phyloP scores from a whole-genome alignment of 2,329 filamentous ascomycete genomes.

The Lachnellula subtilissima region DNA sequence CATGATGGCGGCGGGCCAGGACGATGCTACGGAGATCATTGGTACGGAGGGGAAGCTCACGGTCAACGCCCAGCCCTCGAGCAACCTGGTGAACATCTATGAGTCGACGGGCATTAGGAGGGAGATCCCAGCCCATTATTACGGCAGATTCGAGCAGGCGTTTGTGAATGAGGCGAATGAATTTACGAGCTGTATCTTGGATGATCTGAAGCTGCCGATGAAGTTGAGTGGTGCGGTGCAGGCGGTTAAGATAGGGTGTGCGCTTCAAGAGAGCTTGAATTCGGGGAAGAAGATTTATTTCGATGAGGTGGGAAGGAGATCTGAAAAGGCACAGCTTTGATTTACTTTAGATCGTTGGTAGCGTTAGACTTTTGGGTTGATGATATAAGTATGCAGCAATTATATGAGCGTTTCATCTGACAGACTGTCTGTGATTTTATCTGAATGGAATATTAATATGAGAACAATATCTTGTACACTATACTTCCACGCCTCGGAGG shows the following conservation, averaged over 20 bases:
- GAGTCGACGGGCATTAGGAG: constrained; percentile 48
- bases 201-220: constrained; percentile 50
- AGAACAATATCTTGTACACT: no score
- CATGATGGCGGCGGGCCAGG: constrained; percentile 65
- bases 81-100: constrained; percentile 51
- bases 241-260: constrained; percentile 56
- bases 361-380: no score
- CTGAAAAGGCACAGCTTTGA: constrained; percentile 16
- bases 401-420: no score
- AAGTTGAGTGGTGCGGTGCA: constrained; percentile 53
- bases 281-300: constrained; percentile 54
- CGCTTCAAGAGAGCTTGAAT: constrained; percentile 53
- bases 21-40: constrained; percentile 63
- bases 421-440: no score
- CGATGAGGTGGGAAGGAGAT: constrained; percentile 44
- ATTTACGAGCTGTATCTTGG: constrained; percentile 55
- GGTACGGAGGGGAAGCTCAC: constrained; percentile 60
- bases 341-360: not conserved
- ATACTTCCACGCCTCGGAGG: no score
- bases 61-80: constrained; percentile 54
- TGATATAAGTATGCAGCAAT: no score
- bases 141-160: constrained; percentile 56
- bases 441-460: no score
- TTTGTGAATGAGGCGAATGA: constrained; percentile 61
- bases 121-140: constrained; percentile 59